Conservation (phyloP, 768 basidiomycete genomes). For the Calocera cornea region DNA sequence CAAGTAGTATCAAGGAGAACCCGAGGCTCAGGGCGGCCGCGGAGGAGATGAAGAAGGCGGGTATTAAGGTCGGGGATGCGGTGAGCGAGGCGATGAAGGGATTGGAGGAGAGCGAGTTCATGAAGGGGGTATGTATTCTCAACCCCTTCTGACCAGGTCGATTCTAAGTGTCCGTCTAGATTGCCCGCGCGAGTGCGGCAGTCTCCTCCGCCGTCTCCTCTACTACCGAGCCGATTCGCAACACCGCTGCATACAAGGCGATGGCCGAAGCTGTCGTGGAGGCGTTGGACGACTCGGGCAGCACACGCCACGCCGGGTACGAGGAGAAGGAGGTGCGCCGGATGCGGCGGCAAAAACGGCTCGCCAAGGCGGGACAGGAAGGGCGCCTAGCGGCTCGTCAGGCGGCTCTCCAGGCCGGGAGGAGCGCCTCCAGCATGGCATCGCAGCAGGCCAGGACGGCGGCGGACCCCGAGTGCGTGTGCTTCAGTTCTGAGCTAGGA, state of each 20-base stretch:
- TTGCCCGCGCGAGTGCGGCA: conserved; percentile 72
- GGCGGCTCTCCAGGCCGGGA: too few species aligned
- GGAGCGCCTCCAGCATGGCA: too few species aligned
- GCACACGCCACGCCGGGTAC: conserved; percentile 87
- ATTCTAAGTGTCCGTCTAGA: conserved; percentile 31
- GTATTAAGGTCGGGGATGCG: conserved; percentile 86
- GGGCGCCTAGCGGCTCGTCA: conserved; percentile 45
- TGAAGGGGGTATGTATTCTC: conserved; percentile 49
- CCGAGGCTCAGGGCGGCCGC: conserved; percentile 82
- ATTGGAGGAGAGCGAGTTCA: conserved; percentile 90
- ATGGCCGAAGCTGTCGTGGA: conserved; percentile 81
- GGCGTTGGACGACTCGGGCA: conserved; percentile 85
- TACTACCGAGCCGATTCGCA: conserved; percentile 92
- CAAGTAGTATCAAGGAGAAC: conserved; percentile 70
- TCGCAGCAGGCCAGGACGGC: conserved; percentile 36
- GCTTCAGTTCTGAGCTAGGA: not conserved
- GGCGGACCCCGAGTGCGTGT: conserved; percentile 68
- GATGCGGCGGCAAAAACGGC: conserved; percentile 58
- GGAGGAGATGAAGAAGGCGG: conserved; percentile 78
- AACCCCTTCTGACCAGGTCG: not conserved
- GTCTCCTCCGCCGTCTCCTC: conserved; percentile 74
- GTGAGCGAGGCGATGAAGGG: conserved; percentile 80
- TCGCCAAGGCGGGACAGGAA: conserved; percentile 71
- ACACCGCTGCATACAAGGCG: conserved; percentile 87
- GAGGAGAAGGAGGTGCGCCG: conserved; percentile 88